Conservation (phyloP, 495 filamentous ascomycete genomes). For the Penicillium alfredii region DNA sequence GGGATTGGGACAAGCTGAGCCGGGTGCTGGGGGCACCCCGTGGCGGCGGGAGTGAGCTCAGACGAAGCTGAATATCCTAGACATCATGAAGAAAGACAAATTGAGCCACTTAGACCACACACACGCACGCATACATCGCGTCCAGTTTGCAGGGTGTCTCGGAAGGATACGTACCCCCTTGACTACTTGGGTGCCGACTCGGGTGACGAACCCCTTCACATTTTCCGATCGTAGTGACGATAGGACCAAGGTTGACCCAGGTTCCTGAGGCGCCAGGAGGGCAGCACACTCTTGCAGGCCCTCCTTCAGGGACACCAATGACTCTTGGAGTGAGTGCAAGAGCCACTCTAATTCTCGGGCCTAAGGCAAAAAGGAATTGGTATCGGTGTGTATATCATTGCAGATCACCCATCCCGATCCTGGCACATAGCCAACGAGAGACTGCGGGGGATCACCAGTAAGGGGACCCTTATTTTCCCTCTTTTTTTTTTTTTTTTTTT, state of each 20-base stretch:
- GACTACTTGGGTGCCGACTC: slow-evolving; percentile 68
- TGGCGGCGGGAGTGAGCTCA: slow-evolving; percentile 42
- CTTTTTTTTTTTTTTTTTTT: no score
- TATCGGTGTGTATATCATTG: slow-evolving; percentile 21
- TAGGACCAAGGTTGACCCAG: slow-evolving; percentile 78
- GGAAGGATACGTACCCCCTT: slow-evolving; percentile 62
- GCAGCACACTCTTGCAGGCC: slow-evolving; percentile 85
- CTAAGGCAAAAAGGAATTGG: slow-evolving; percentile 34
- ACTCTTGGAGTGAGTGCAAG: slow-evolving; percentile 67
- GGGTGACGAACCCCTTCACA: slow-evolving; percentile 86
- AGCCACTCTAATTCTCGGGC: slow-evolving; percentile 84
- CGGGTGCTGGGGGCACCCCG: slow-evolving; percentile 45
- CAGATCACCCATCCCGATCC: no score
- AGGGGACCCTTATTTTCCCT: slow-evolving; percentile 3
- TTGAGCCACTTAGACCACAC: no score
- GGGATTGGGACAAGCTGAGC: slow-evolving; percentile 47
- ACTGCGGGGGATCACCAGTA: background rate
- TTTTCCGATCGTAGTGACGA: slow-evolving; percentile 82
- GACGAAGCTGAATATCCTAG: slow-evolving; percentile 49
- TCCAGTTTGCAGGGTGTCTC: no score
- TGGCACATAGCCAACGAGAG: slow-evolving; percentile 19
- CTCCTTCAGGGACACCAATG: slow-evolving; percentile 67
- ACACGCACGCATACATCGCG: no score
- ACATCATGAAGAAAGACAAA: no score
- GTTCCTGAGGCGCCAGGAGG: slow-evolving; percentile 74